phyloP scores from a whole-genome alignment of 306 rosid genomes.

The Castanospermum australe region DNA sequence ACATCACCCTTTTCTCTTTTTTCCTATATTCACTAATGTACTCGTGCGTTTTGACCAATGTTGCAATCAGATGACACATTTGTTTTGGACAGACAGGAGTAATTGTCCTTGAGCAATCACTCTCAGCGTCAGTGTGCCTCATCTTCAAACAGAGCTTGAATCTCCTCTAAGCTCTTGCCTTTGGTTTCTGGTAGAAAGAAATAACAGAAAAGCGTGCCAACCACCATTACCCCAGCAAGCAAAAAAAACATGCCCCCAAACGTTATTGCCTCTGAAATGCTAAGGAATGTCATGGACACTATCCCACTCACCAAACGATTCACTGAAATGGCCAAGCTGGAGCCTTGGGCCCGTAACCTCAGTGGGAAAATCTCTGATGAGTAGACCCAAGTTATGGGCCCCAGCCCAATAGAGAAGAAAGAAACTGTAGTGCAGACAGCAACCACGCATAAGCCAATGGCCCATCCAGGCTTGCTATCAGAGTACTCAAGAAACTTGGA shows the following conservation, averaged over 20 bases:
- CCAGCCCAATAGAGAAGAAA: constrained; percentile 86
- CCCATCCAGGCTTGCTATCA: constrained; percentile 48
- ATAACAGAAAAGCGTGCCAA: constrained; percentile 64
- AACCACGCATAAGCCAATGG: constrained; percentile 44
- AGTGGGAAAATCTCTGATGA: constrained; percentile 73
- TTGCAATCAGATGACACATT: background rate
- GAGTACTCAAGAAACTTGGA: constrained; percentile 45
- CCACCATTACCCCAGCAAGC: constrained; percentile 57
- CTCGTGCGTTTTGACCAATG: background rate
- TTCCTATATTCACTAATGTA: background rate
- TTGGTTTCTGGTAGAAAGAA: constrained; percentile 69
- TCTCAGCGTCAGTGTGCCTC: background rate
- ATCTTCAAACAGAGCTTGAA: constrained; percentile 60
- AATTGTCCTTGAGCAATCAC: background rate
- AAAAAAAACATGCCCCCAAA: constrained; percentile 71
- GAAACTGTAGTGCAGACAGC: constrained; percentile 68
- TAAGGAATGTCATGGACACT: constrained; percentile 69
- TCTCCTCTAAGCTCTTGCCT: constrained; percentile 80
- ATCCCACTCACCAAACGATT: constrained; percentile 76
- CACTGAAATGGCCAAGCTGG: constrained; percentile 67
- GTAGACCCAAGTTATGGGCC: constrained; percentile 87
- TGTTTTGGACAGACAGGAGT: background rate
- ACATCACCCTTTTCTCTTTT: background rate
- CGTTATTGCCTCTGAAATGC: constrained; percentile 52
- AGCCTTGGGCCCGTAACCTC: constrained; percentile 71